These are phyloP conservation scores for Aspergillus udagawae DNA, from an alignment of 2,329 filamentous ascomycete species.

Conservation along the genomic window DNA sequence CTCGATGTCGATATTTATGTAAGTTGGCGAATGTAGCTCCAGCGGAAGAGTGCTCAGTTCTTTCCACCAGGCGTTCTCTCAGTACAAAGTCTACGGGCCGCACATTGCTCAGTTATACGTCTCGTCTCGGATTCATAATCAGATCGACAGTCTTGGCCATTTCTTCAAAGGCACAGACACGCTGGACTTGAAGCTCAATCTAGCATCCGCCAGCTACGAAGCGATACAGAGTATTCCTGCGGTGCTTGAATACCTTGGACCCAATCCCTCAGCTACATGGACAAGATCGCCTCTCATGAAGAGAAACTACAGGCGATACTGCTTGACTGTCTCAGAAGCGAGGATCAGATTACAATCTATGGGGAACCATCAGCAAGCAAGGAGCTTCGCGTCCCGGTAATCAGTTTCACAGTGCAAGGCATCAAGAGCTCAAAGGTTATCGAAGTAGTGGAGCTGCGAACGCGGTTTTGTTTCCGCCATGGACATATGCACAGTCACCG, in stretches of 20 bases:
- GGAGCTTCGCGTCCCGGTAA: constrained; percentile 56
- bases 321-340: constrained; percentile 54
- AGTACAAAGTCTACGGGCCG: constrained; percentile 81
- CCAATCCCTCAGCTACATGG: constrained; percentile 41
- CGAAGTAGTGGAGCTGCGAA: constrained; percentile 57
- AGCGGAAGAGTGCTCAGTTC: not conserved
- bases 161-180: constrained; percentile 61
- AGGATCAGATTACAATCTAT: constrained; percentile 54
- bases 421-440: constrained; percentile 56
- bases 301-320: constrained; percentile 55
- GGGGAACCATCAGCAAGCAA: constrained; percentile 52
- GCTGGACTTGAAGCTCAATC: constrained; percentile 63
- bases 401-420: constrained; percentile 63
- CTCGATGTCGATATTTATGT: constrained; percentile 70
- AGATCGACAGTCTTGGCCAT: constrained; percentile 58
- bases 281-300: constrained; percentile 56
- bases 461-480: constrained; percentile 60
- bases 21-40: constrained; percentile 3
- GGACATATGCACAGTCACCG: constrained; percentile 67
- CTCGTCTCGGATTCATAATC: constrained; percentile 51
- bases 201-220: constrained; percentile 69
- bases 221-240: constrained; percentile 59
- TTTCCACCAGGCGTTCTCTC: constrained; percentile 55
- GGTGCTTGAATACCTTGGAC: constrained; percentile 59
- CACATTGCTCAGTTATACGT: constrained; percentile 70